Evolutionary conservation across 495 filamentous ascomycete genomes (phyloP), one percentile per base, ranked within the genome.

Genomic region (Aspergillus nanangensis): DNA sequence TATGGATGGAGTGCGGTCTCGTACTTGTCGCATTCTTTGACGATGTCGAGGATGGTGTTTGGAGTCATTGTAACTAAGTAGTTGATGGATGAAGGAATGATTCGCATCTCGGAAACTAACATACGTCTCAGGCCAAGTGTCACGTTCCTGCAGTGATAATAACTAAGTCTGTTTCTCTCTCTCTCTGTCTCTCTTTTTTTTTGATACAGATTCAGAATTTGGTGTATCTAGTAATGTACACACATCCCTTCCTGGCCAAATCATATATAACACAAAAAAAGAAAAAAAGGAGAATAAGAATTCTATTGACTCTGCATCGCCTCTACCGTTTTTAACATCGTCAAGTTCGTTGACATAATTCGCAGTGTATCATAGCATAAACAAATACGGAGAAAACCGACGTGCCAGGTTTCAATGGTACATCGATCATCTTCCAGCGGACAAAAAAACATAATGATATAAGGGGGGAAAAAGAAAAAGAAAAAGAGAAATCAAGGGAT

Each of bases 291-390:
- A 19, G 35, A 8, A 38, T 2, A 38, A 8, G 25, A 41, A 22
- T 44, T 32, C 8, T 44, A 38, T 38, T 38, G 14, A 17, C n/a
- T 38, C 36, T 38, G 35, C 35, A 38, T 17, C 34, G 11, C 34
- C 13, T 37, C 8, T 38, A 21, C 20, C 20, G 14, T 35, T 17
- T 13, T 35, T 35, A 35, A 21, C 3, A 39, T 21, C 1, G 20
- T 18, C 15, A 38, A 38, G 19, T 4, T 38, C 36, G 36, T 39
- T 19, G 20, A 39, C 2, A 39, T 13, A 24, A 39, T 21, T 18
- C 18, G 18, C 37, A 13, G 18, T 23, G 8, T 7, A 39, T 10
- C 37, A 39, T 22, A 22, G 22, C 18, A 23, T 1, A 39, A 39
- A 38, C 7, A 22, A 13, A 19, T 15, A 37, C 3, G 17, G 17